Percentiles rank a stretch among this genome's conserved stretches.
Conservation (phyloP, 306 rosid genomes). For the Lathyrus oleraceus region DNA sequence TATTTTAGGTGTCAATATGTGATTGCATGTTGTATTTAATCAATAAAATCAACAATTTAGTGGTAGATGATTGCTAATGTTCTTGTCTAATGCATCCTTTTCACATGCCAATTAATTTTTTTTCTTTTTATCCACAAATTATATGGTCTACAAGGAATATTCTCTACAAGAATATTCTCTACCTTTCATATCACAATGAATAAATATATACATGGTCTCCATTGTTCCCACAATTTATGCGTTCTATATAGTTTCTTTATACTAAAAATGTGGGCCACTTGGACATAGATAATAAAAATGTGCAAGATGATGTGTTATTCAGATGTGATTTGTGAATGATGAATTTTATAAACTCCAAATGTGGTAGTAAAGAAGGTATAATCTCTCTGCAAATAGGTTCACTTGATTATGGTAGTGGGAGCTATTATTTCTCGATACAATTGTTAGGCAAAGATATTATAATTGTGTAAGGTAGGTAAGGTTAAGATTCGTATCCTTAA, state of each 20-base stretch:
- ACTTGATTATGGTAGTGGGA: slow-evolving; percentile 23
- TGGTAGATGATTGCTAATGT: slow-evolving; percentile 13
- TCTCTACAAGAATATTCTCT: slow-evolving; percentile 24
- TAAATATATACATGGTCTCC: slow-evolving; percentile 25
- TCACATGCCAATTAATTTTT: background rate
- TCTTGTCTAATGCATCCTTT: slow-evolving; percentile 7
- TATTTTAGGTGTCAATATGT: background rate
- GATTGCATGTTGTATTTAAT: background rate
- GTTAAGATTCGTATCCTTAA: slow-evolving; percentile 6
- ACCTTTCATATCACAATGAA: slow-evolving; percentile 10
- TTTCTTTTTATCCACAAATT: background rate
- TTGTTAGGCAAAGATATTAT: slow-evolving; percentile 30
- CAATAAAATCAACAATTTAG: background rate
- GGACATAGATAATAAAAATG: slow-evolving; percentile 6
- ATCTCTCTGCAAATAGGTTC: slow-evolving; percentile 12
- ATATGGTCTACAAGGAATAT: slow-evolving; percentile 38
- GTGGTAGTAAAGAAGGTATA: slow-evolving; percentile 32
- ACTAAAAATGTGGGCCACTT: slow-evolving; percentile 21
- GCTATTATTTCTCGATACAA: slow-evolving; percentile 25
- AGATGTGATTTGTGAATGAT: slow-evolving; percentile 26
- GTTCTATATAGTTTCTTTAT: background rate
- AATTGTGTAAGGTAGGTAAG: background rate
- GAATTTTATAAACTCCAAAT: background rate
- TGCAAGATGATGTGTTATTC: slow-evolving; percentile 22
- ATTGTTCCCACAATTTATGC: slow-evolving; percentile 36